A percentile compares a stretch with the other conserved stretches of the same genome.
phyloP scores from a whole-genome alignment of 192 early-diverging fungal species.

The Entomortierella lignicola region DNA sequence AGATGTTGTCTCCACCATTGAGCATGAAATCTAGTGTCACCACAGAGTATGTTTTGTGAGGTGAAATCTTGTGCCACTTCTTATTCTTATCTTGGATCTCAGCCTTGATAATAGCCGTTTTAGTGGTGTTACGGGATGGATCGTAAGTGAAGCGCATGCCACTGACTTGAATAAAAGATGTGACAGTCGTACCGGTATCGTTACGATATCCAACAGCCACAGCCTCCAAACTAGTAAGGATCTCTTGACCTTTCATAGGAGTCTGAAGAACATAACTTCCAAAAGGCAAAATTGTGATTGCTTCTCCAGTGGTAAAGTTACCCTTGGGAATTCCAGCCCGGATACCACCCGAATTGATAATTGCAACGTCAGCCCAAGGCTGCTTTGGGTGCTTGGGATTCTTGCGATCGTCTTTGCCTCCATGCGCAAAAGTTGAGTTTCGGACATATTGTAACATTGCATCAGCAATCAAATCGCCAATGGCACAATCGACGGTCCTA shows the following conservation, averaged over 20 bases:
- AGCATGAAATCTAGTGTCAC: constrained; percentile 65
- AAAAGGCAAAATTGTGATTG: constrained; percentile 69
- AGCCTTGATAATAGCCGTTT: constrained; percentile 36
- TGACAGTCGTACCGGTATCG: constrained; percentile 45
- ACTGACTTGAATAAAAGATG: constrained; percentile 64
- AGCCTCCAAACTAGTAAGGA: constrained; percentile 62
- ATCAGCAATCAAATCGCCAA: constrained; percentile 76
- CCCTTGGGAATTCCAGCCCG: constrained; percentile 61
- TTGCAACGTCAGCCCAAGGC: constrained; percentile 21
- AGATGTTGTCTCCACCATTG: constrained; percentile 62
- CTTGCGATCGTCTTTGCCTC: not conserved
- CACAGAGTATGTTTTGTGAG: constrained; percentile 54
- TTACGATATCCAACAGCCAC: constrained; percentile 20
- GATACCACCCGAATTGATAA: constrained; percentile 70
- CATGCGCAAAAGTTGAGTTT: not conserved
- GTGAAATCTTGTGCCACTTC: constrained; percentile 2
- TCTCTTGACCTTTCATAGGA: constrained; percentile 56
- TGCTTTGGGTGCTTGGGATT: not conserved
- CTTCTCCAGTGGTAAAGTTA: constrained; percentile 59
- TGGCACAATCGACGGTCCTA: constrained; percentile 62
- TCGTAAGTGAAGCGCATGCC: constrained; percentile 61
- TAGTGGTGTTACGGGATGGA: constrained; percentile 10
- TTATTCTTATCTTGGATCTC: constrained; percentile 54
- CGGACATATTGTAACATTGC: constrained; percentile 60
- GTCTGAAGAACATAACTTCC: constrained; percentile 62